These are phyloP conservation scores for Daedaleopsis nitida DNA, from an alignment of 768 basidiomycete genomes.

Conservation along the genomic window DNA sequence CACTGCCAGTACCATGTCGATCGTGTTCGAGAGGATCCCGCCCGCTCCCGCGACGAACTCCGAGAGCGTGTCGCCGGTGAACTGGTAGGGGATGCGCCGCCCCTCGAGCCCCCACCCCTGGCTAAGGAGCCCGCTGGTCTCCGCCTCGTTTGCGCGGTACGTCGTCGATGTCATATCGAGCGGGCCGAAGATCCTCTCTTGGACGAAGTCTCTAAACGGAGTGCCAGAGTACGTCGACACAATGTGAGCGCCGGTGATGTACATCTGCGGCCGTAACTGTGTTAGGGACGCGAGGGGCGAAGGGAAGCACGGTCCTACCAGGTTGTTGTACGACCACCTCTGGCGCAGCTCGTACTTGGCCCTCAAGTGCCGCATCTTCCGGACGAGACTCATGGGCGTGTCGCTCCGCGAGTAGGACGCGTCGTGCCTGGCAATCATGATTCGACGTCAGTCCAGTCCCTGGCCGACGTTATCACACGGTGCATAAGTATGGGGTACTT, in stretches of 20 bases:
- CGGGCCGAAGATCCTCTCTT: conserved; percentile 42
- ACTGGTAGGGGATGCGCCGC: conserved; percentile 36
- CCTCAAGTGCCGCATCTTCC: conserved; percentile 32
- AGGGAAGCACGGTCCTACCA: conserved; percentile 22
- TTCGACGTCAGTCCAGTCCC: too few relatives aligned
- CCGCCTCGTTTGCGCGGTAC: conserved; percentile 37
- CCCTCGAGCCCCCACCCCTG: conserved; percentile 36
- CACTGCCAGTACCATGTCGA: conserved; percentile 39
- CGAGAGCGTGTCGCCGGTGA: conserved; percentile 26
- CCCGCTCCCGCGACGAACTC: conserved; percentile 41
- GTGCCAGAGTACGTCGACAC: conserved; percentile 35
- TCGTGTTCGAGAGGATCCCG: conserved; percentile 42
- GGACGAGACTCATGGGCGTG: conserved; percentile 25
- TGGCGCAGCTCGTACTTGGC: conserved; percentile 39
- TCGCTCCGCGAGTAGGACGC: conserved; percentile 32
- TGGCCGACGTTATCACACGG: too few relatives aligned
- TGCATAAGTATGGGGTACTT: neutral
- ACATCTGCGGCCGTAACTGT: conserved; percentile 37
- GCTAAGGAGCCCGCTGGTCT: conserved; percentile 32
- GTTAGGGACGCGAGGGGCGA: neutral
- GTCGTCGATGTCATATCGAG: conserved; percentile 46
- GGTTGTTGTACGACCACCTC: conserved; percentile 42
- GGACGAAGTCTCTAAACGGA: conserved; percentile 41
- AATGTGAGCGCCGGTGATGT: conserved; percentile 36
- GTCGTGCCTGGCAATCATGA: conserved; percentile 36